These are phyloP conservation scores for Pichia sp. DNA, from an alignment of 1,139 yeast genomes.

Conservation along the genomic window DNA sequence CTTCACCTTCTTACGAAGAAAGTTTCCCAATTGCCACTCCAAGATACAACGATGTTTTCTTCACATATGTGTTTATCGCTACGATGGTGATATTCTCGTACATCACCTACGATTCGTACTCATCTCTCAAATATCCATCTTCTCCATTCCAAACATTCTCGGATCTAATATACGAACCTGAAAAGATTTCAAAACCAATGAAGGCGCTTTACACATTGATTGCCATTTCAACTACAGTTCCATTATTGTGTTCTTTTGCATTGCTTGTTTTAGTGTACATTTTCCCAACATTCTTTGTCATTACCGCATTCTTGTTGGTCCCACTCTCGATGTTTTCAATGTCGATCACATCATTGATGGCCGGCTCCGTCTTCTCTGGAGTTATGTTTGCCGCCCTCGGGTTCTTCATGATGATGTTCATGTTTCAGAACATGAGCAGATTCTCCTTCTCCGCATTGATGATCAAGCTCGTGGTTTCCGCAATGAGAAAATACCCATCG, in stretches of 20 bases:
- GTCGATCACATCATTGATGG: slow-evolving; percentile 20
- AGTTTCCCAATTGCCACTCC: slow-evolving; percentile 68
- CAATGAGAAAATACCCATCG: slow-evolving; percentile 72
- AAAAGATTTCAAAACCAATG: slow-evolving; percentile 12
- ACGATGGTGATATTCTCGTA: slow-evolving; percentile 27
- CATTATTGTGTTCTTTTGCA: slow-evolving; percentile 23
- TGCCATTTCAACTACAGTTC: slow-evolving; percentile 20
- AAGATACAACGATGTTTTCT: slow-evolving; percentile 71
- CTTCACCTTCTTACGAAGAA: slow-evolving; percentile 53
- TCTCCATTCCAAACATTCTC: neutral
- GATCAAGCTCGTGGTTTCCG: slow-evolving; percentile 71
- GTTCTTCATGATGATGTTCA: slow-evolving; percentile 21
- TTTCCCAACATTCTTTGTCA: slow-evolving; percentile 29
- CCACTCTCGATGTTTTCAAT: slow-evolving; percentile 28
- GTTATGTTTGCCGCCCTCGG: slow-evolving; percentile 21
- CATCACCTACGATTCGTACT: slow-evolving; percentile 16
- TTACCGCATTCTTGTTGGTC: slow-evolving; percentile 26
- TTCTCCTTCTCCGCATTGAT: slow-evolving; percentile 65
- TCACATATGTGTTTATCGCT: slow-evolving; percentile 62
- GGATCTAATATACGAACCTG: neutral
- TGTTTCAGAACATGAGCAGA: slow-evolving; percentile 26
- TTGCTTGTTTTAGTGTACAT: slow-evolving; percentile 25
- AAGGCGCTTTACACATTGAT: slow-evolving; percentile 18
- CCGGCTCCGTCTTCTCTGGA: slow-evolving; percentile 22
- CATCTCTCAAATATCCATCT: neutral